Base-by-base conservation (phyloP, 306 rosid genomes). In the Cicer bijugum region DNA sequence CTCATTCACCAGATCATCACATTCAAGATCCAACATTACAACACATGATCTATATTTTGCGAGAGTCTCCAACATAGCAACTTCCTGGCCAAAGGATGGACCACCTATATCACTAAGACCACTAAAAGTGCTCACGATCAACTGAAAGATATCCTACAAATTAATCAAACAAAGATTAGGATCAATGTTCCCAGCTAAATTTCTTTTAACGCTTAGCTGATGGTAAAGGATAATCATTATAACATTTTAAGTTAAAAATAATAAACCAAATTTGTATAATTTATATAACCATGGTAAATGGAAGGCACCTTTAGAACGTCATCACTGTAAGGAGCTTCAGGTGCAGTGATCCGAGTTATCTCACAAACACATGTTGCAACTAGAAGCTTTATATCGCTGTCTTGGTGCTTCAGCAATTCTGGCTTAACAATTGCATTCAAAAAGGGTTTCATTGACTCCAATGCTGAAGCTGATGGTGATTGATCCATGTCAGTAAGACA, bases 281-380 rank as follows among this genome's bases (percentile, higher is more conserved):
- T 69, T 69, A 79, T 77, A 68, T 46, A 68, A 65, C 75, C 55
- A 69, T 47, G 6, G 61, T 33, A 74, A 58, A 78, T 69, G 53
- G 71, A 77, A 82, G 64, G 78, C 79, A 94, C 99, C 99, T 91
- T 91, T 72, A 94, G 79, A 81, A 89, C 88, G 71, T 89, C 93
- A 74, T 94, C 97, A 46, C 79, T 85, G 67, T 91, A 94, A 51
- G 99, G 99, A 76, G 97, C 97, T 67, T 89, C 97, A n/a, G 99
- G 99, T 28, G 99, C 99, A 57, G 99, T 94, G 61, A 94, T 94
- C 33, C 99, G 92, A 44, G 99, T 94, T 81, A 94, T 94, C 96
- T 94, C 99, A 78, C 99, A 94, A 20, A 86, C 82, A 68, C 96
- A 89, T 6, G 95, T 90, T 7, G 99, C 97, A 43, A 94, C 97